A percentile compares a stretch with the other conserved stretches of the same genome.
Evolutionary conservation across 164 flowering plant genomes (phyloP).

Genomic region (Malania oleifera): DNA sequence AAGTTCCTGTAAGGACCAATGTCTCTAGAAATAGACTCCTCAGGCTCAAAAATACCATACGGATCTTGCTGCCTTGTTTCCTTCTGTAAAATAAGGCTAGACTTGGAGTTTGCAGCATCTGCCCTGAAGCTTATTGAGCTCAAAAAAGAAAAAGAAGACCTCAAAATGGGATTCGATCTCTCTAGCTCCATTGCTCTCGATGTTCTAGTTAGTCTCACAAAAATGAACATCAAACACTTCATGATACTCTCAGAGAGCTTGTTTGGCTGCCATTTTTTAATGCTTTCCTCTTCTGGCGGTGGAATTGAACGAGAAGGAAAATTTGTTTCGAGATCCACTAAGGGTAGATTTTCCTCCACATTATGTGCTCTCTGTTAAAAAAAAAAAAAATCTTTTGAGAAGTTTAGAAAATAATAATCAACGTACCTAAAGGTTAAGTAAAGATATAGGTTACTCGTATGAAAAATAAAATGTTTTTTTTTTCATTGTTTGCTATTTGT

Average conservation of each 20-base stretch:
- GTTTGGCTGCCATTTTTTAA: conserved; percentile 63
- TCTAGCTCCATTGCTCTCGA: conserved; percentile 73
- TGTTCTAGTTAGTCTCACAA: conserved; percentile 65
- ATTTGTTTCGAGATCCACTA: conserved; percentile 31
- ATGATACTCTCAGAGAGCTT: conserved; percentile 83
- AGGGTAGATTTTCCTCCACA: conserved; percentile 17
- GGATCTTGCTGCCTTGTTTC: conserved; percentile 85
- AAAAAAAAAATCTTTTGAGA: too few species aligned
- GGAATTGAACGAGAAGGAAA: conserved; percentile 24
- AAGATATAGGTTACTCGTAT: too few species aligned
- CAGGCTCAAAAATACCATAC: conserved; percentile 68
- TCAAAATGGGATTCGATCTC: conserved; percentile 45
- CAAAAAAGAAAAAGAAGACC: conserved; percentile 39
- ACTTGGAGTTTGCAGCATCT: conserved; percentile 32
- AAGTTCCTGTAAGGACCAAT: conserved; percentile 95
- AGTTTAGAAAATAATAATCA: too few species aligned
- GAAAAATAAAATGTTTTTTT: too few species aligned
- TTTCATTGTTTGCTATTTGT: too few species aligned
- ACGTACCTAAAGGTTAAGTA: too few species aligned
- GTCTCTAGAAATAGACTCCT: conserved; percentile 82
- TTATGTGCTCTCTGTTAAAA: conserved; percentile 37
- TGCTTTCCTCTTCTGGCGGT: conserved; percentile 27
- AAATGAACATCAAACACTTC: conserved; percentile 82
- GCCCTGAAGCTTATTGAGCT: conserved; percentile 67
- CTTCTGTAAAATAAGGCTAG: conserved; percentile 37